phyloP scores from a whole-genome alignment of 805 yeast species.

The Cyberlindnera misumaiensis region DNA sequence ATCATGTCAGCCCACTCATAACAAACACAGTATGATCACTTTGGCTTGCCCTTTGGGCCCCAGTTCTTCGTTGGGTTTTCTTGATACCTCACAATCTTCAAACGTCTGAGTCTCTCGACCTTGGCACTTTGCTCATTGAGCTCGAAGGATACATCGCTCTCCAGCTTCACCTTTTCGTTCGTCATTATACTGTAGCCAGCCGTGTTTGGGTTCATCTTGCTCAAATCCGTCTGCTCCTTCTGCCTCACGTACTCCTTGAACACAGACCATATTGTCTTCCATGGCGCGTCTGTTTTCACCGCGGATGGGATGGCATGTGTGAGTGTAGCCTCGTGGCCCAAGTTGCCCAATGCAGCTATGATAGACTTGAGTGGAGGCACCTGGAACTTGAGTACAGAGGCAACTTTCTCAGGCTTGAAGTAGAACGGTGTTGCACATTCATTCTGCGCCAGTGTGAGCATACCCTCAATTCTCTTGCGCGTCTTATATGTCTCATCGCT shows the following conservation, averaged over 20 bases:
- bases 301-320: slow-evolving; percentile 87
- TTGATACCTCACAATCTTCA: slow-evolving; percentile 82
- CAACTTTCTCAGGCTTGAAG: slow-evolving; percentile 69
- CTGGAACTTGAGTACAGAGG: slow-evolving; percentile 71
- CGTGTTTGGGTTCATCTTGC: slow-evolving; percentile 34
- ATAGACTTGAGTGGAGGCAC: slow-evolving; percentile 73
- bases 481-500: slow-evolving; percentile 66
- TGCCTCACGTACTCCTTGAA: slow-evolving; percentile 55
- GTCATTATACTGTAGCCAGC: slow-evolving; percentile 54
- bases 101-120: slow-evolving; percentile 56
- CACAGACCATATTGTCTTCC: slow-evolving; percentile 69
- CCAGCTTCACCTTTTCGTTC: slow-evolving; percentile 31
- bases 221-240: slow-evolving; percentile 31
- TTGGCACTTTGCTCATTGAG: slow-evolving; percentile 50
- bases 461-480: slow-evolving; percentile 78
- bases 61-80: slow-evolving; percentile 90
- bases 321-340: slow-evolving; percentile 75
- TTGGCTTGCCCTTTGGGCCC: slow-evolving; percentile 93
- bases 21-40: too few relatives aligned
- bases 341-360: slow-evolving; percentile 74
- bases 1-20: too few relatives aligned
- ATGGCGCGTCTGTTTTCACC: slow-evolving; percentile 86
- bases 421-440: slow-evolving; percentile 77
- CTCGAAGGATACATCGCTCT: slow-evolving; percentile 47
- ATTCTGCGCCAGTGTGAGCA: slow-evolving; percentile 75